Percentiles rank a stretch among this genome's conserved stretches.
Conservation (phyloP, 1,284 basidiomycete species). For the Boletus holoroseus region DNA sequence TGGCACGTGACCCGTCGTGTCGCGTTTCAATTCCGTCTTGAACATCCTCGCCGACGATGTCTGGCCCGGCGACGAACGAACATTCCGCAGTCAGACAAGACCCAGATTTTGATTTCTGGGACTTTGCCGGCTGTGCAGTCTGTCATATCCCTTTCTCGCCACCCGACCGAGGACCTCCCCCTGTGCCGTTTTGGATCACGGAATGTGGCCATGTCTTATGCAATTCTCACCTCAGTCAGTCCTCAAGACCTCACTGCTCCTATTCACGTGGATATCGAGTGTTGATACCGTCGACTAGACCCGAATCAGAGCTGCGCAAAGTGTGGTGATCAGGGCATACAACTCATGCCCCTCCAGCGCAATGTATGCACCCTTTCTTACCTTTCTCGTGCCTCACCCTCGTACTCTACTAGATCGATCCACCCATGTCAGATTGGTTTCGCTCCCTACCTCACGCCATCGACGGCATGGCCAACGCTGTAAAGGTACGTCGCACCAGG, state of each 20-base stretch:
- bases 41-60: conserved; percentile 30
- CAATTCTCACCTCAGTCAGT: conserved; percentile 74
- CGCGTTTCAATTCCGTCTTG: neutral
- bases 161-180: conserved; percentile 43
- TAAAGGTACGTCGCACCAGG: conserved; percentile 45
- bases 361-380: conserved; percentile 45
- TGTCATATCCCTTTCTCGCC: conserved; percentile 61
- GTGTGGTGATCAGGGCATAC: conserved; percentile 59
- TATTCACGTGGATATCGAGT: neutral
- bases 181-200: conserved; percentile 75
- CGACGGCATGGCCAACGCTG: conserved; percentile 57
- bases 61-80: conserved; percentile 28
- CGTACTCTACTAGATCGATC: conserved; percentile 51
- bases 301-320: conserved; percentile 64
- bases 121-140: conserved; percentile 62
- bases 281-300: conserved; percentile 37
- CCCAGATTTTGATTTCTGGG: conserved; percentile 64
- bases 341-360: conserved; percentile 63
- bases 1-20: conserved; percentile 23
- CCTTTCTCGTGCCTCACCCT: neutral
- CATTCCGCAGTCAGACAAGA: conserved; percentile 15
- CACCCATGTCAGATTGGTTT: conserved; percentile 77
- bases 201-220: conserved; percentile 79
- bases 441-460: conserved; percentile 53
- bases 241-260: conserved; percentile 25